Evolutionary conservation across 1,284 basidiomycete species (phyloP).

Genomic region (Somion occarium): DNA sequence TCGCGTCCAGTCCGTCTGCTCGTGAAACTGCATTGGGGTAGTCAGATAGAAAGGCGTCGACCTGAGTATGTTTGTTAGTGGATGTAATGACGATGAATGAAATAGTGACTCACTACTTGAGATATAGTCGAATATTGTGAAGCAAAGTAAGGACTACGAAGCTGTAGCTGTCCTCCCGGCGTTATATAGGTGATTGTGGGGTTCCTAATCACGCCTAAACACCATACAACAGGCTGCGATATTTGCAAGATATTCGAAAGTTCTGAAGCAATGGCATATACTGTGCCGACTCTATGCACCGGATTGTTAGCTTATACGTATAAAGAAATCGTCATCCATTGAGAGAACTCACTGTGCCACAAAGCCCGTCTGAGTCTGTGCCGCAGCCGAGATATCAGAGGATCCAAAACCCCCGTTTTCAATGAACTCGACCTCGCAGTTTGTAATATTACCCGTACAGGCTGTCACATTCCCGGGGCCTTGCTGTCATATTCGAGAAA

Average conservation of each 20-base stretch:
- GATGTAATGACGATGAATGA: too few species aligned
- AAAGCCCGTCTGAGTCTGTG: too few species aligned
- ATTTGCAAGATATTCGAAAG: constrained; percentile 20
- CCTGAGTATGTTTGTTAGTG: constrained; percentile 38
- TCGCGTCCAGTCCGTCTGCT: constrained; percentile 31
- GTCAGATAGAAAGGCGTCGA: constrained; percentile 34
- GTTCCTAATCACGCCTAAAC: constrained; percentile 37
- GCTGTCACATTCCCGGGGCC: not conserved
- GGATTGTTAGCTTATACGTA: too few species aligned
- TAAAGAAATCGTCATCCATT: too few species aligned
- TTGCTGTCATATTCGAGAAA: not conserved
- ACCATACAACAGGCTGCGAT: constrained; percentile 30
- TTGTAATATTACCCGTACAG: not conserved
- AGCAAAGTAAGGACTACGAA: constrained; percentile 13
- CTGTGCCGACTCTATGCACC: not conserved
- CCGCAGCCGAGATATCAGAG: not conserved
- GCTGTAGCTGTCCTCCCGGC: constrained; percentile 16
- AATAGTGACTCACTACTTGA: not conserved
- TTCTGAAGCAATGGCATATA: constrained; percentile 19
- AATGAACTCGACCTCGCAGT: not conserved
- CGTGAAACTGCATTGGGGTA: constrained; percentile 28
- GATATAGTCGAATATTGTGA: not conserved
- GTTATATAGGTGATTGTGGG: constrained; percentile 32
- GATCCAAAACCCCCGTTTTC: not conserved
- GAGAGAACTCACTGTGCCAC: too few species aligned